phyloP scores from a whole-genome alignment of 1,284 basidiomycete genomes.

The Pseudozyma hubeiensis region DNA sequence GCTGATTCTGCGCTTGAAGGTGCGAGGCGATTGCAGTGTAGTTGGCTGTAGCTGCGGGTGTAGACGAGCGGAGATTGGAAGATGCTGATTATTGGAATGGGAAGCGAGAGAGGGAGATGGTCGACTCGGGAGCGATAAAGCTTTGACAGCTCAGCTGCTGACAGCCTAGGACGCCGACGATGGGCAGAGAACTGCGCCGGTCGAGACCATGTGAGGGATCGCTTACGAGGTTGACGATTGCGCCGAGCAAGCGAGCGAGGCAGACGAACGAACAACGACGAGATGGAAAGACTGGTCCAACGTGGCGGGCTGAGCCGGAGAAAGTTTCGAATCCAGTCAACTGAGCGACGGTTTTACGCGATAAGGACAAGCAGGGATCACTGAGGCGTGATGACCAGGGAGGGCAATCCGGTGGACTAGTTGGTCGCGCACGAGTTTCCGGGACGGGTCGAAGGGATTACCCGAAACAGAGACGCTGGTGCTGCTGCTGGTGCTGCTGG shows the following conservation, averaged over 20 bases:
- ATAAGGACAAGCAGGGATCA: too few relatives aligned
- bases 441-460: not conserved
- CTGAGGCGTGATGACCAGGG: too few relatives aligned
- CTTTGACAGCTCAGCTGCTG: not conserved
- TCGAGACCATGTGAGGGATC: not conserved
- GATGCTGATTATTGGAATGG: not conserved
- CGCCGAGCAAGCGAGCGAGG: too few relatives aligned
- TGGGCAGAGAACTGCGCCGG: not conserved
- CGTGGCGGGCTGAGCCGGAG: too few relatives aligned
- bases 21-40: too few relatives aligned
- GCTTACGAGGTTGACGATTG: not conserved
- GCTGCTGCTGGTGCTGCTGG: not conserved
- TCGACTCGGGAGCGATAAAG: slow-evolving; percentile 2
- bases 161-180: not conserved
- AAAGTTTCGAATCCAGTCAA: too few relatives aligned
- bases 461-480: not conserved
- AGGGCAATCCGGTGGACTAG: not conserved
- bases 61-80: slow-evolving; percentile 14
- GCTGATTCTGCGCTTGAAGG: too few relatives aligned
- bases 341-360: not conserved
- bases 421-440: not conserved
- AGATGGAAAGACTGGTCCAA: too few relatives aligned
- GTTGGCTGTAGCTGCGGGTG: not conserved
- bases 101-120: not conserved
- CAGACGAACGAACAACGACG: too few relatives aligned